Percentiles rank a stretch among this genome's conserved stretches.
Evolutionary conservation across 495 filamentous ascomycete genomes (phyloP).

Genomic region (Penicillium canescens): DNA sequence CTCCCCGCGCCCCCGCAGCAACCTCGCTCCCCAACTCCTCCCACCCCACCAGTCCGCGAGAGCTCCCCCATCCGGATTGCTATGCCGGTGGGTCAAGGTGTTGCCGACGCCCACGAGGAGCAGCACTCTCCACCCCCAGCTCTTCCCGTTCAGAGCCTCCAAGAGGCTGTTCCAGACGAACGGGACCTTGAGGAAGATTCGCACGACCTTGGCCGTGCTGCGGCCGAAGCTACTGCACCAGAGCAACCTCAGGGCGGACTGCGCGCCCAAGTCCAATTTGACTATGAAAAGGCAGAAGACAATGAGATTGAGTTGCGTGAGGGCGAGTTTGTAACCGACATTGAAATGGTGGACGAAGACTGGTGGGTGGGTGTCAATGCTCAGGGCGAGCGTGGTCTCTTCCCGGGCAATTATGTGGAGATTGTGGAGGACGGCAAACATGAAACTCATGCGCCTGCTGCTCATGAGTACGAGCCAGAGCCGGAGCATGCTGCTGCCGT

Average conservation of each 20-base stretch:
- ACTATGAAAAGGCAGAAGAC: slow-evolving; percentile 96
- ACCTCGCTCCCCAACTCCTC: slow-evolving; percentile 61
- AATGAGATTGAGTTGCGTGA: slow-evolving; percentile 94
- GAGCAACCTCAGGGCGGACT: slow-evolving; percentile 46
- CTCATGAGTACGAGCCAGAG: slow-evolving; percentile 19
- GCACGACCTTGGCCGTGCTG: slow-evolving; percentile 63
- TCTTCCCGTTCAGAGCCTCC: slow-evolving; percentile 58
- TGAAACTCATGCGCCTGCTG: slow-evolving; percentile 27
- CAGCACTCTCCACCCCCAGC: slow-evolving; percentile 48
- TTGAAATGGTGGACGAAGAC: slow-evolving; percentile 94
- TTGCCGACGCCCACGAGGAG: slow-evolving; percentile 52
- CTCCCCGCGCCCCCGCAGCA: slow-evolving; percentile 58
- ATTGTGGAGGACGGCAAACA: slow-evolving; percentile 62
- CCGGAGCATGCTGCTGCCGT: slow-evolving; percentile 10
- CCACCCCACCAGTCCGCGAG: slow-evolving; percentile 53
- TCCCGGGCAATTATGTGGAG: slow-evolving; percentile 97
- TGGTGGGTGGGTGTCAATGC: slow-evolving; percentile 96
- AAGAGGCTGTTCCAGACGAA: slow-evolving; percentile 60
- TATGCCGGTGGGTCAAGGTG: slow-evolving; percentile 73
- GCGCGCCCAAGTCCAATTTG: slow-evolving; percentile 81
- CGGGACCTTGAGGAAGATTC: slow-evolving; percentile 63
- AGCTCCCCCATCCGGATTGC: slow-evolving; percentile 82
- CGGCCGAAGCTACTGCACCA: slow-evolving; percentile 53
- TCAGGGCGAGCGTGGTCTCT: slow-evolving; percentile 79
- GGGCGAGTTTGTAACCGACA: slow-evolving; percentile 87